Evolutionary conservation across 805 yeast genomes (phyloP).

Genomic region (Metschnikowia reukaufii): DNA sequence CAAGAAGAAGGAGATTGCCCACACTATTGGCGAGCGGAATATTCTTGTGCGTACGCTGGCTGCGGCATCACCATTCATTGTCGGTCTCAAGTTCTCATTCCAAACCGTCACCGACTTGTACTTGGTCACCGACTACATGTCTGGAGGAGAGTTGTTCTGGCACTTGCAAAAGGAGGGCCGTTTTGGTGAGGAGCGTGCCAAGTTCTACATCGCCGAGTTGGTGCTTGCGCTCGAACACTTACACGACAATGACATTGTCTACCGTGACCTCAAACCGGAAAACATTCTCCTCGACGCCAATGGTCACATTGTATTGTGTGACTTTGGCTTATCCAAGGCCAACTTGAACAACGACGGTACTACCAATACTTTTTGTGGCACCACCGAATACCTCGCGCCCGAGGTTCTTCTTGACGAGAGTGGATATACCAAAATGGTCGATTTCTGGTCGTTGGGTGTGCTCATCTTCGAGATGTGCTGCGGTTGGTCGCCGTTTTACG

Average conservation of each 20-base stretch:
- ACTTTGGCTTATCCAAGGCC: slow-evolving; percentile 94
- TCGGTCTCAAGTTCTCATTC: slow-evolving; percentile 92
- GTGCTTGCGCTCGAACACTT: slow-evolving; percentile 90
- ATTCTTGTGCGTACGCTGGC: slow-evolving; percentile 90
- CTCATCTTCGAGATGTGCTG: slow-evolving; percentile 98
- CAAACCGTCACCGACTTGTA: slow-evolving; percentile 93
- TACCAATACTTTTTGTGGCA: slow-evolving; percentile 96
- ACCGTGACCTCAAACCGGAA: slow-evolving; percentile 96
- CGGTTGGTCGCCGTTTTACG: slow-evolving; percentile 99
- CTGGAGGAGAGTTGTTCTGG: slow-evolving; percentile 97
- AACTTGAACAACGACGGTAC: slow-evolving; percentile 83
- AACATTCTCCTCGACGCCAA: slow-evolving; percentile 92
- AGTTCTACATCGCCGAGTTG: slow-evolving; percentile 94
- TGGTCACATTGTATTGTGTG: slow-evolving; percentile 97
- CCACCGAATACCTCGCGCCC: slow-evolving; percentile 97
- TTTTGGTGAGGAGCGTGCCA: slow-evolving; percentile 89
- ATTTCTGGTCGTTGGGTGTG: slow-evolving; percentile 97
- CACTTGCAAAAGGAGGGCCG: slow-evolving; percentile 96
- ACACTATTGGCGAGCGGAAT: slow-evolving; percentile 95
- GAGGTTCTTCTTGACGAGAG: slow-evolving; percentile 93
- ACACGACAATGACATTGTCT: slow-evolving; percentile 93
- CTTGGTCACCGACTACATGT: slow-evolving; percentile 95
- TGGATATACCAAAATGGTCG: slow-evolving; percentile 98
- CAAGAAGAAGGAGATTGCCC: slow-evolving; percentile 95
- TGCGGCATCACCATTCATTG: slow-evolving; percentile 88